Base-by-base conservation (phyloP, 192 early-diverging fungal genomes). In the Diversispora epigaea region DNA sequence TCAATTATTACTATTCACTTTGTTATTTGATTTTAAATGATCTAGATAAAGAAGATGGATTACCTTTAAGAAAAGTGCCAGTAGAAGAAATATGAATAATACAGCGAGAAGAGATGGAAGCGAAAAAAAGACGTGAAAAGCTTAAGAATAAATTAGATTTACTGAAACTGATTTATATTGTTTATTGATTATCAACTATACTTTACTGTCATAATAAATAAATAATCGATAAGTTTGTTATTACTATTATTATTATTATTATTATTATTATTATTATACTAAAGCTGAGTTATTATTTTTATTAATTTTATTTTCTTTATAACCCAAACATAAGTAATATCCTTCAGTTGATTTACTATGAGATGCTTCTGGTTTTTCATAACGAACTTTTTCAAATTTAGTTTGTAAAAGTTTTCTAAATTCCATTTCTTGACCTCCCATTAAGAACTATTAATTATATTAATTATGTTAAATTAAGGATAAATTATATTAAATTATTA, bases 21-120 rank as follows among this genome's bases (percentile, higher is more conserved):
- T 63, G 22, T n/a, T 22, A 60, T 32, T 69, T 50, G 22, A 65
- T 19, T 63, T n/a, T 39, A 47, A 89, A 73, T 89, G 88, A 93
- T 76, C 77, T 85, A 43, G 91, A 94, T 44, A 86, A 89, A 69
- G 95, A 97, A 71, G 91, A 92, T 50, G 79, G 84, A 25, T 80
- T 89, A 68, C 86, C 86, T 12, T 83, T 97, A 67, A 84, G 89
- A 55, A 84, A 97, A 76, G 86, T 92, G 25, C 92, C 95, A 6
- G 85, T 92, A 10, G 92, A 92, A 22, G 91, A 94, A 11, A 91
- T 94, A 19, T 79, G 91, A 32, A 84, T 87, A 44, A 86, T 89
- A 64, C 91, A 93, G 71, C 86, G 91, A 67, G 87, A 88, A 76
- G 94, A 95, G 76, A 87, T 89, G 61, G 93, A 95, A 72, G 84